Percentiles rank a stretch among this genome's conserved stretches.
Conservation (phyloP, 176 grass and related monocot species). For the Leersia perrieri region DNA sequence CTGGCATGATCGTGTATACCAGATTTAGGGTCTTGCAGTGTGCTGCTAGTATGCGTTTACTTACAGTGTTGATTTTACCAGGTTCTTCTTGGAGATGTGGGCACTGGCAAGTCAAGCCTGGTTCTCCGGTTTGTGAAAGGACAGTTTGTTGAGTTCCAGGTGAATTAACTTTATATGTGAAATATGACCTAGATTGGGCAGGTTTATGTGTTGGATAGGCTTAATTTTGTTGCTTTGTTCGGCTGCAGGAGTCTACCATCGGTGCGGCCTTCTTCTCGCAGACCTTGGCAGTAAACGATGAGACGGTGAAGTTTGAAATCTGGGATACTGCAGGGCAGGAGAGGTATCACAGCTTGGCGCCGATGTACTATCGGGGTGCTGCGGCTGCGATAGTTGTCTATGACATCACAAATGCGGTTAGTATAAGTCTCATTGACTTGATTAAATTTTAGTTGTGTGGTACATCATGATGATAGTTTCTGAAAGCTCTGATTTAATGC, state of each 20-base stretch:
- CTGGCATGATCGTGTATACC: background rate
- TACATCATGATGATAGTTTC: background rate
- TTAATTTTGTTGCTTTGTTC: background rate
- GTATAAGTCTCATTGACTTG: slow-evolving; percentile 7
- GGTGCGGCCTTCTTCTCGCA: slow-evolving; percentile 94
- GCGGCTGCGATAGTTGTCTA: slow-evolving; percentile 81
- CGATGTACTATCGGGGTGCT: slow-evolving; percentile 89
- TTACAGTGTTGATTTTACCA: slow-evolving; percentile 17
- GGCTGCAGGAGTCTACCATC: slow-evolving; percentile 76
- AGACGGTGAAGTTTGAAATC: slow-evolving; percentile 92
- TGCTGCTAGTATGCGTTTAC: background rate
- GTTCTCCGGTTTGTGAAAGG: slow-evolving; percentile 95
- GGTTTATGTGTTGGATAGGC: background rate
- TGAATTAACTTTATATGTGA: slow-evolving; percentile 2
- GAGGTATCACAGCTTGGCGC: slow-evolving; percentile 87
- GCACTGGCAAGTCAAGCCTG: slow-evolving; percentile 88
- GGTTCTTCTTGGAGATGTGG: slow-evolving; percentile 97
- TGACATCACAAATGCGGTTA: slow-evolving; percentile 83
- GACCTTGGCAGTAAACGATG: slow-evolving; percentile 68
- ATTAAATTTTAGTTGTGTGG: background rate
- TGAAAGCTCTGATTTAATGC: background rate
- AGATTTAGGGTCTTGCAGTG: background rate
- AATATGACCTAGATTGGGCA: background rate
- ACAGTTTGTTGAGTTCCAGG: slow-evolving; percentile 99
- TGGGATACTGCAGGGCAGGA: slow-evolving; percentile 98